Percentiles rank a stretch among this genome's conserved stretches.
Evolutionary conservation across 208 protist species (phyloP).

Genomic region (Entamoeba invadens): DNA sequence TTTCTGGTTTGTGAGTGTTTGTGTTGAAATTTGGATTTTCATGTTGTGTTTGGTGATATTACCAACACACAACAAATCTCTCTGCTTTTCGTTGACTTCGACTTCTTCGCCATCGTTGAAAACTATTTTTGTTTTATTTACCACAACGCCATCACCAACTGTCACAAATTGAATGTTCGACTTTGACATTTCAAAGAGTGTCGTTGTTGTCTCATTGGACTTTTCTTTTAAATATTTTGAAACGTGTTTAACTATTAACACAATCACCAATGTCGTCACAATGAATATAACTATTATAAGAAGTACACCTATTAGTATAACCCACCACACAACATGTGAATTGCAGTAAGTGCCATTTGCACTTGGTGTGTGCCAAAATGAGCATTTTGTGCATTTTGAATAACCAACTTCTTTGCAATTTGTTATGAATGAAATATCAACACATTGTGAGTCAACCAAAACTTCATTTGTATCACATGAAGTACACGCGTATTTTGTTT

Average conservation of each 20-base stretch:
- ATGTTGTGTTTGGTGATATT: neutral
- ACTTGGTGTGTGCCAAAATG: neutral
- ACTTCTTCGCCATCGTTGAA: neutral
- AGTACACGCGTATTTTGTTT: no score
- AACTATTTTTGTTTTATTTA: neutral
- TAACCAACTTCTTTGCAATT: neutral
- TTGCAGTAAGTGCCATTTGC: neutral
- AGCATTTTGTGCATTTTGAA: neutral
- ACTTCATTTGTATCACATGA: neutral
- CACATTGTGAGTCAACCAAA: neutral
- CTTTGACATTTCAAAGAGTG: neutral
- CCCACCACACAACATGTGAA: neutral
- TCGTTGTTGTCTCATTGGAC: neutral
- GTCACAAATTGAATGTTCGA: neutral
- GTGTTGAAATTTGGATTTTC: neutral
- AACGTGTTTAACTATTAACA: neutral
- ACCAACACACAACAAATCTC: neutral
- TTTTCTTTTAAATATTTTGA: no score
- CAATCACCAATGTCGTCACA: neutral
- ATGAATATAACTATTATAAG: neutral
- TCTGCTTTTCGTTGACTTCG: neutral
- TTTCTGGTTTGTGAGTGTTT: neutral
- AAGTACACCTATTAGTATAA: neutral
- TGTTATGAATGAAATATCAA: neutral
- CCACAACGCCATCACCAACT: neutral